Evolutionary conservation across 345 rosid genomes (phyloP), one percentile per base, ranked within the genome.

Genomic region (Camelina laxa): DNA sequence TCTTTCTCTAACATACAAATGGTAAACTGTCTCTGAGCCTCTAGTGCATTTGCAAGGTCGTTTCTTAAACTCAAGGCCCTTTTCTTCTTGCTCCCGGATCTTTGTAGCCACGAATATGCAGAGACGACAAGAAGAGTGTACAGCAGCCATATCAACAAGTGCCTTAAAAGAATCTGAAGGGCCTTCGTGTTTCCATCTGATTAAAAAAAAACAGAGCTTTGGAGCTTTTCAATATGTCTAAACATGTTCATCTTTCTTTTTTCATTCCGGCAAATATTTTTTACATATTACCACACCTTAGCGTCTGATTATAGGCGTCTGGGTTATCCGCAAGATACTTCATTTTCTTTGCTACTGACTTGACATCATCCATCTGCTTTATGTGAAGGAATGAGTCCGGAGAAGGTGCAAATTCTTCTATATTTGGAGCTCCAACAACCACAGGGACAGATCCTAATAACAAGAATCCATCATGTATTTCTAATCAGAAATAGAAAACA

Each of bases 111-210:
- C 75, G 73, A 90, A 88, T 79, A 91, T 86, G 83, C 96, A 94
- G 69, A 91, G 92, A 10, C 96, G 96, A 67, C 98, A 94, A 21
- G 98, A 87, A 35, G 96, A 94, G 58, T 91, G 97, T 53, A 91
- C 97, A 3, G 91, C 93, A 33, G 97, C 89, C 98, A 91, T 94
- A 81, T 94, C 97, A 74, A 94, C 85, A 22, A 94, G 90, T 69
- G 97, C 97, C 85, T 90, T 91, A 82, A 91, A 94, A 72, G 91
- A 84, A 80, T 91, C 96, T 11, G 92, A 86, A 27, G 96, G 97
- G 15, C 98, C 96, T 65, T 91, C 88, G 2, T 86, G 84, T 80
- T 94, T 94, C 98, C 98, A 94, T 84, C 96, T 91, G 68, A 80
- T 38, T 17, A 79, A 61, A 62, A 79, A 67, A 62, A 16, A 36